Evolutionary conservation across 108 stramenopile species (phyloP).

Genomic region (Nitzschia palea): DNA sequence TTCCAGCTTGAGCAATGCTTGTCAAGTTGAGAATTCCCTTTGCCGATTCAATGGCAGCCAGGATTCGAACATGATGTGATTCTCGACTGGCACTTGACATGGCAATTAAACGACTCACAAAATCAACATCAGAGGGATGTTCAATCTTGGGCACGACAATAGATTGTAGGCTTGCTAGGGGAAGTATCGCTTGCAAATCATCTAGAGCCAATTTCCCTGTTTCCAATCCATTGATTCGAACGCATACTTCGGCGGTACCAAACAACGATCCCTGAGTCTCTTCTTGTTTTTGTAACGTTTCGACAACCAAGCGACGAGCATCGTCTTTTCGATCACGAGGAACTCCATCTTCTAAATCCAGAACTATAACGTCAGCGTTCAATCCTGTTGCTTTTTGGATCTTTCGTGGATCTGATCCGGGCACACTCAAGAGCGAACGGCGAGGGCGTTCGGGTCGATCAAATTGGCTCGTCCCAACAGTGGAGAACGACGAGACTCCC

Average conservation of each 20-base stretch:
- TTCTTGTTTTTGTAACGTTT: constrained; percentile 17
- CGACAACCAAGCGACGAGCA: constrained; percentile 21
- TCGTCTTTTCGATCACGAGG: constrained; percentile 31
- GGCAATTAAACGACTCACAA: constrained; percentile 31
- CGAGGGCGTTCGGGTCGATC: constrained; percentile 21
- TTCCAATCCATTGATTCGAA: constrained; percentile 44
- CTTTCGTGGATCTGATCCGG: constrained; percentile 31
- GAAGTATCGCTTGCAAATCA: constrained; percentile 43
- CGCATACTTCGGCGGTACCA: constrained; percentile 27
- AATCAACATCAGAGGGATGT: constrained; percentile 23
- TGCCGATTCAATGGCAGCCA: constrained; percentile 44
- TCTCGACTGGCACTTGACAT: background rate
- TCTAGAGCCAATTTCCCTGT: constrained; percentile 29
- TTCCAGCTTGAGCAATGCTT: constrained; percentile 26
- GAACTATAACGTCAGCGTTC: constrained; percentile 28
- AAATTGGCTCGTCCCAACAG: too few species aligned
- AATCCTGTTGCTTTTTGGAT: constrained; percentile 27
- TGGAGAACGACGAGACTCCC: too few species aligned
- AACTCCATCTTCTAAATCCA: constrained; percentile 52
- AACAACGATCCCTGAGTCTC: background rate
- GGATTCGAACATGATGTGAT: constrained; percentile 30
- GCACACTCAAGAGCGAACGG: constrained; percentile 39
- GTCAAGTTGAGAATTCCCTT: constrained; percentile 32
- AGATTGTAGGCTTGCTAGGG: constrained; percentile 14
- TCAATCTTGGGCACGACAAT: constrained; percentile 48